A percentile compares a stretch with the other conserved stretches of the same genome.
phyloP scores from a whole-genome alignment of 352 stramenopile genomes.

The Hyaloperonospora arabidopsidis region DNA sequence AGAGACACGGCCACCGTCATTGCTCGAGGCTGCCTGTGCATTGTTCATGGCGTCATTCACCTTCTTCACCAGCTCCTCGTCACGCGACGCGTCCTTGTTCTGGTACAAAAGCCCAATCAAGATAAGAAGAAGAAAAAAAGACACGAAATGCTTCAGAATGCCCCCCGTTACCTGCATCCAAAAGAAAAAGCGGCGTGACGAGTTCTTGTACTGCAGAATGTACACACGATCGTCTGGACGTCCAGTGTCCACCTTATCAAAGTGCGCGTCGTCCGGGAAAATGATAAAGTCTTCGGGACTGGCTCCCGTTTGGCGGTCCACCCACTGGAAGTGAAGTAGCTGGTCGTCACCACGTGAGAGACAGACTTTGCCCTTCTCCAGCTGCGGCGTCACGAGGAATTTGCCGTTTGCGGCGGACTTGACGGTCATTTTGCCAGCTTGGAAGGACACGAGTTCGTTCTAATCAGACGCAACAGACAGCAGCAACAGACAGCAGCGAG shows the following conservation, averaged over 20 bases:
- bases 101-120: constrained; percentile 16
- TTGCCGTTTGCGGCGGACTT: constrained; percentile 70
- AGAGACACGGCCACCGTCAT: constrained; percentile 21
- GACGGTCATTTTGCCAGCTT: constrained; percentile 86
- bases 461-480: constrained; percentile 10
- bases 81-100: constrained; percentile 83
- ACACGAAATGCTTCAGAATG: too few relatives aligned
- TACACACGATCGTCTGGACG: constrained; percentile 82
- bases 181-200: constrained; percentile 89
- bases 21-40: constrained; percentile 37
- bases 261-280: constrained; percentile 86
- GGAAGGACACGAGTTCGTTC: constrained; percentile 87
- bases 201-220: constrained; percentile 90
- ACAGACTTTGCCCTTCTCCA: constrained; percentile 86
- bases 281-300: constrained; percentile 89
- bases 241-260: constrained; percentile 85
- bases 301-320: constrained; percentile 79
- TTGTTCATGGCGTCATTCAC: constrained; percentile 88
- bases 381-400: constrained; percentile 82
- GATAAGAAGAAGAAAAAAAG: too few relatives aligned
- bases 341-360: constrained; percentile 85
- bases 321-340: constrained; percentile 90
- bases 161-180: constrained; percentile 93
- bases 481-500: not conserved
- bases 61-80: constrained; percentile 83